Evolutionary conservation across 805 yeast genomes (phyloP), one percentile per base, ranked within the genome.

Genomic region (Kuraishia capsulata): DNA sequence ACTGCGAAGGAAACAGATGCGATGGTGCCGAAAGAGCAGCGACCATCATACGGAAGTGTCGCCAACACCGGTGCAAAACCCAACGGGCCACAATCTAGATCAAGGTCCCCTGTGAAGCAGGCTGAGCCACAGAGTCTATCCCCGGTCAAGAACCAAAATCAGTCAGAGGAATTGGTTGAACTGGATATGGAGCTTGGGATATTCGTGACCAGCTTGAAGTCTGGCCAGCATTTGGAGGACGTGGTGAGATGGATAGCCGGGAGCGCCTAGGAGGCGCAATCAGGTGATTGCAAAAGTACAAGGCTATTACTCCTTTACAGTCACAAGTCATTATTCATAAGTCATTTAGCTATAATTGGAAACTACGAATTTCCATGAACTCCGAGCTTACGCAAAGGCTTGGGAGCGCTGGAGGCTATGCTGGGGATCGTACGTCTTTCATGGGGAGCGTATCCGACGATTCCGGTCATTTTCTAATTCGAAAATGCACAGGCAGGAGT

Each of bases 191-290:
- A 53, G 32, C 26, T 53, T 10, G 45, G 51, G 5, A 21, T 54
- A 33, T 50, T 49, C 24, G 30, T 51, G 14, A 37, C 49, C 25
- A 51, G 54, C 35, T 43, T 52, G 37, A 46, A 44, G 31, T 35
- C 34, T 1, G 42, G 36, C n/a, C 53, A 48, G 20, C 14, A 37
- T 4, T 29, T 50, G 10, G 37, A 42, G 4, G 52, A 47, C 13
- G 29, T 52, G 4, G 28, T 45, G n/a, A 32, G 39, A 13, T 54
- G 57, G 59, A 45, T 54, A 19, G 18, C 41, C 18, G 48, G 42
- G 8, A 28, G 31, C 14, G 6, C 17, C 6, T 28, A 14, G 17
- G 11, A 9, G 26, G 11, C 26, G 11, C 11, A 24, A 9, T 24
- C 11, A 8, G 26, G 11, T 8, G 8, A 24, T 24, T 9, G 26